These are phyloP conservation scores for Bruguiera sexangula DNA, from an alignment of 345 rosid species.

Conservation along the genomic window DNA sequence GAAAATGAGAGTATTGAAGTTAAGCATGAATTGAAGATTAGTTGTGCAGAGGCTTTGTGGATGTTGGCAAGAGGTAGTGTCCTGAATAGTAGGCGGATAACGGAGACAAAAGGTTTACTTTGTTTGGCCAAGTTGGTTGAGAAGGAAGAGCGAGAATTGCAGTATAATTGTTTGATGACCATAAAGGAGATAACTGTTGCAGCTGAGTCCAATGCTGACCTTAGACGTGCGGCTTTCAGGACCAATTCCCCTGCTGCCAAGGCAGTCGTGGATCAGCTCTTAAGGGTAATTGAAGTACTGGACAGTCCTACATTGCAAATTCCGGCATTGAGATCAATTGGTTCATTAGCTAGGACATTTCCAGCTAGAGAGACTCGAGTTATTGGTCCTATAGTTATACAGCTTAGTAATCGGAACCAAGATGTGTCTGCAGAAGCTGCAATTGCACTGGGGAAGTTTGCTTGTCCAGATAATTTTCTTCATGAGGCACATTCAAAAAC, in stretches of 20 bases:
- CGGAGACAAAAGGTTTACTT: constrained; percentile 92
- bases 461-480: constrained; percentile 57
- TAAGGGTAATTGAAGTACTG: constrained; percentile 53
- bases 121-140: constrained; percentile 83
- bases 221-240: constrained; percentile 77
- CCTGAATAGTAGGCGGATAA: constrained; percentile 62
- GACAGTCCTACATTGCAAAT: constrained; percentile 47
- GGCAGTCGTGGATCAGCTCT: constrained; percentile 77
- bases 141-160: constrained; percentile 61
- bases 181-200: constrained; percentile 77
- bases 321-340: constrained; percentile 70
- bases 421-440: constrained; percentile 78
- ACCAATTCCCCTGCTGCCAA: constrained; percentile 87
- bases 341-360: constrained; percentile 81
- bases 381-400: constrained; percentile 56
- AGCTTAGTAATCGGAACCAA: constrained; percentile 44
- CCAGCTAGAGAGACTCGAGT: constrained; percentile 82
- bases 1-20: constrained; percentile 68
- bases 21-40: constrained; percentile 56
- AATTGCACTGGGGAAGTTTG: constrained; percentile 65
- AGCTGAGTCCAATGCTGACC: constrained; percentile 67
- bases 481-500: constrained; percentile 59
- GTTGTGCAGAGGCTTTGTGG: constrained; percentile 73
- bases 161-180: constrained; percentile 75
- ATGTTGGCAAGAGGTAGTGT: constrained; percentile 77